phyloP scores from a whole-genome alignment of 2,329 filamentous ascomycete species.

The Orbilia javanica region DNA sequence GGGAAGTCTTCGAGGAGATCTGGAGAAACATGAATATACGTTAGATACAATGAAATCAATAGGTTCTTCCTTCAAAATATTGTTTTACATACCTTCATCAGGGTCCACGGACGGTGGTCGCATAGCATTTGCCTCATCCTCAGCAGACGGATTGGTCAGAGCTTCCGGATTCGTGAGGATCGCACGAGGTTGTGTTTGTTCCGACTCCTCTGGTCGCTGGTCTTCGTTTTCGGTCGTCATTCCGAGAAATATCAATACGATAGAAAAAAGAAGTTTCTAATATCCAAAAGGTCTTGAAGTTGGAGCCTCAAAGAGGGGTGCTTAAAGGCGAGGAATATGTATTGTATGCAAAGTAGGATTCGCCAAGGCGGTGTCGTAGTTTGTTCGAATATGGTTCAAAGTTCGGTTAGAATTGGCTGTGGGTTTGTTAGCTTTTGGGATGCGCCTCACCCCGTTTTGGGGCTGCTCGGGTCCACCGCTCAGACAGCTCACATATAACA shows the following conservation, averaged over 20 bases:
- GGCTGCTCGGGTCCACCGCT: no score
- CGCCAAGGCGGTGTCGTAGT: background rate
- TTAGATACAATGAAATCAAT: background rate
- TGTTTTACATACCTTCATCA: constrained; percentile 47
- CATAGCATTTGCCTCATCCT: constrained; percentile 49
- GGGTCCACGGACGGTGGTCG: constrained; percentile 32
- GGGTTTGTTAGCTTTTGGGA: no score
- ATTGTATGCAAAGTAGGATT: background rate
- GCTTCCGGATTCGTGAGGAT: constrained; percentile 50
- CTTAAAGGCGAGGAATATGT: background rate
- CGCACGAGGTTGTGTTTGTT: constrained; percentile 42
- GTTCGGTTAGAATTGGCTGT: constrained; percentile 20
- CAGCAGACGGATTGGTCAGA: constrained; percentile 52
- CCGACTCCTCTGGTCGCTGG: constrained; percentile 14
- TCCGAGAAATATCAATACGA: background rate
- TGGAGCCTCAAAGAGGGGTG: no score
- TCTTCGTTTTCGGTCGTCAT: constrained; percentile 54
- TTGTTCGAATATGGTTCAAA: background rate
- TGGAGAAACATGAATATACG: constrained; percentile 12
- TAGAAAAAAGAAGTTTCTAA: background rate
- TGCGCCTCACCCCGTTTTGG: no score
- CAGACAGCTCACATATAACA: background rate
- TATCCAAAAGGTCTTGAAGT: background rate
- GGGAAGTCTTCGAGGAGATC: constrained; percentile 62
- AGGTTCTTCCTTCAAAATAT: background rate